Conservation (phyloP, 208 protist species). For the Wallacemonas collosoma region DNA sequence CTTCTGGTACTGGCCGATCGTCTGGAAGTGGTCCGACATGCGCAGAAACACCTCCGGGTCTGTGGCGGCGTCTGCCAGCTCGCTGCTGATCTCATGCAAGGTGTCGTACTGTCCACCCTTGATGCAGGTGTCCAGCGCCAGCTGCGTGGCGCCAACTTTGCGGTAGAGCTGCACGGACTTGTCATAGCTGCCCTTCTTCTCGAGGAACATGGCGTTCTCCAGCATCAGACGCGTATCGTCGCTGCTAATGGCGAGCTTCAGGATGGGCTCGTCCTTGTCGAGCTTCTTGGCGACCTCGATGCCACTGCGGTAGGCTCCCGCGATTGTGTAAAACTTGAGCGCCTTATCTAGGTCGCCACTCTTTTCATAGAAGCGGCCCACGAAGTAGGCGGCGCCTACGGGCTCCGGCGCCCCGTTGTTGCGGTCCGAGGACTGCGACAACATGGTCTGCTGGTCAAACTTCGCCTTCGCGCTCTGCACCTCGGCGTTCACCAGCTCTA, state of each 20-base stretch:
- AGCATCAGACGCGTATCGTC: conserved; percentile 83
- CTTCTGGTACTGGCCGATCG: conserved; percentile 81
- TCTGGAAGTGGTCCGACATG: conserved; percentile 93
- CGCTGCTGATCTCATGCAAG: conserved; percentile 92
- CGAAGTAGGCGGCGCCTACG: conserved; percentile 92
- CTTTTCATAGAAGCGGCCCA: conserved; percentile 91
- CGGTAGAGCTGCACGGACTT: conserved; percentile 95
- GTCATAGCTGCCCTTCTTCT: conserved; percentile 83
- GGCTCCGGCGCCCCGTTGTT: conserved; percentile 29
- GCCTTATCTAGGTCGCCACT: conserved; percentile 56
- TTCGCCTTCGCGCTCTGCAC: conserved; percentile 54
- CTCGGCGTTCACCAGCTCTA: conserved; percentile 82
- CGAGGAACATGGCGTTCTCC: conserved; percentile 88
- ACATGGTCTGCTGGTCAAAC: conserved; percentile 40
- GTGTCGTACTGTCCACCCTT: conserved; percentile 90
- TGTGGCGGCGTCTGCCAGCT: conserved; percentile 63
- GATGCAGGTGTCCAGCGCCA: conserved; percentile 93
- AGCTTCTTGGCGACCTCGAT: conserved; percentile 83
- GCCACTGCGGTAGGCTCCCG: conserved; percentile 90
- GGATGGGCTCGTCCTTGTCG: conserved; percentile 71
- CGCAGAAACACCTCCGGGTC: conserved; percentile 91
- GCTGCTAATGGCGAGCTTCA: conserved; percentile 77
- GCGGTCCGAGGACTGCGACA: conserved; percentile 37
- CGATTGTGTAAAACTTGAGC: conserved; percentile 90
- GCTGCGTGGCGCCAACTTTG: conserved; percentile 89